Base-by-base conservation (phyloP, 2,329 filamentous ascomycete genomes). In the Periconia sp. region DNA sequence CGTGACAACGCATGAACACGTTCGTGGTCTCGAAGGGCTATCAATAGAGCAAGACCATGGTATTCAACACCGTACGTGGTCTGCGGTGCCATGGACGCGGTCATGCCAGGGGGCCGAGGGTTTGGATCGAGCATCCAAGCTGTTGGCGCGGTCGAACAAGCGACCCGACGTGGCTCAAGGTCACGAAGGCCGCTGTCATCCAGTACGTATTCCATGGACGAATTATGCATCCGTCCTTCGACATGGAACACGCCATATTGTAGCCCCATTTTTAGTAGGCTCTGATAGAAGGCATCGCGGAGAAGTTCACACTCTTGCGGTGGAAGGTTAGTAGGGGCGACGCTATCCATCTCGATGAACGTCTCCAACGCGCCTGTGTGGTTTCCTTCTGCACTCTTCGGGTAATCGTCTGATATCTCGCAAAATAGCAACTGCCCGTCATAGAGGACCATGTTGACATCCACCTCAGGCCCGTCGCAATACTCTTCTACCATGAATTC, bases 401-500 rank as follows among this genome's bases (percentile, higher is more conserved):
- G 46, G 19, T 37, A 40, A 25, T 45, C 31, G 36, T 48, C 46
- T n/a, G n/a, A 19, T 7, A 37, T 12, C 12, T 48, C 46, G 30
- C 16, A 48, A 26, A 48, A 48, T 4, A 41, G 19, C 4, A 48
- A 7, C 22, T 48, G n/a, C 5, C 46, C 46, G 18, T 48, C 36
- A 6, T 6, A 16, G 24, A 48, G 25, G 5, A 45, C 36, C 28
- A 45, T 37, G 21, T 48, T 48, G 18, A 31, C 41, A 23, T 48
- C 46, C 2, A 48, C 36, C 28, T 48, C 46, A 5, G 46, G 46
- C 4, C 46, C 46, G 21, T 44, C 41, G 32, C 28, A 11, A 18
- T 48, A 48, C n/a, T 25, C 18, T 25, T 48, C 46, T 12, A 48
- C 28, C 18, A 73, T 52, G 18, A 73, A 52, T 10, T 61, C 40